Evolutionary conservation across 1,139 yeast genomes (phyloP).

Genomic region (Geotrichum carabidarum): DNA sequence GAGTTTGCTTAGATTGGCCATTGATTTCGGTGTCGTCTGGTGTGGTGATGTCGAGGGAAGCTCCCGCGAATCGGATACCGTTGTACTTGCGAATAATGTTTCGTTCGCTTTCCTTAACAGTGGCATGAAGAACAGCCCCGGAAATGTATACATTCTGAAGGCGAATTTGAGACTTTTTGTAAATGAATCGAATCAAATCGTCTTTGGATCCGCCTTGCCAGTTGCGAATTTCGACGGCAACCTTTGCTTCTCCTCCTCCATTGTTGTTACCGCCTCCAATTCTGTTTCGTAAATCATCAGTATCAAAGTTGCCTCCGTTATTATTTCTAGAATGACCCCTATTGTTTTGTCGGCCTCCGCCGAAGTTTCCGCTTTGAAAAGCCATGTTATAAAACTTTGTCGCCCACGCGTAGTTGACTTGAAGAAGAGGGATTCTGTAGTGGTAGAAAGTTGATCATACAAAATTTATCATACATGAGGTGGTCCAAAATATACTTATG

Average conservation of each 20-base stretch:
- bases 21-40: conserved; percentile 31
- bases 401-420: background rate
- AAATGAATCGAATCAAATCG: conserved; percentile 63
- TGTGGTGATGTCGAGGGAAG: conserved; percentile 52
- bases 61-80: conserved; percentile 81
- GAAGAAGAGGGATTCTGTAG: background rate
- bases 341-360: conserved; percentile 16
- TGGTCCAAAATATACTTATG: background rate
- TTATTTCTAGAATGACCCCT: conserved; percentile 8
- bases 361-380: conserved; percentile 20
- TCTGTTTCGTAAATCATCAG: conserved; percentile 20
- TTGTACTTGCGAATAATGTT: conserved; percentile 55
- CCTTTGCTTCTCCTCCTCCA: conserved; percentile 22
- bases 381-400: conserved; percentile 17
- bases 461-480: background rate
- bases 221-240: conserved; percentile 60
- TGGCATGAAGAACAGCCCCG: conserved; percentile 50
- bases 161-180: conserved; percentile 58
- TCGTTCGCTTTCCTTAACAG: conserved; percentile 56
- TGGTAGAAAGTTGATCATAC: background rate
- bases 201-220: conserved; percentile 70
- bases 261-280: conserved; percentile 33
- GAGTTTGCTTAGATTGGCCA: conserved; percentile 17
- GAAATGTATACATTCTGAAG: conserved; percentile 47
- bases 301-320: conserved; percentile 12